Evolutionary conservation across 2,329 filamentous ascomycete genomes (phyloP).

Genomic region (Fusarium armeniacum): DNA sequence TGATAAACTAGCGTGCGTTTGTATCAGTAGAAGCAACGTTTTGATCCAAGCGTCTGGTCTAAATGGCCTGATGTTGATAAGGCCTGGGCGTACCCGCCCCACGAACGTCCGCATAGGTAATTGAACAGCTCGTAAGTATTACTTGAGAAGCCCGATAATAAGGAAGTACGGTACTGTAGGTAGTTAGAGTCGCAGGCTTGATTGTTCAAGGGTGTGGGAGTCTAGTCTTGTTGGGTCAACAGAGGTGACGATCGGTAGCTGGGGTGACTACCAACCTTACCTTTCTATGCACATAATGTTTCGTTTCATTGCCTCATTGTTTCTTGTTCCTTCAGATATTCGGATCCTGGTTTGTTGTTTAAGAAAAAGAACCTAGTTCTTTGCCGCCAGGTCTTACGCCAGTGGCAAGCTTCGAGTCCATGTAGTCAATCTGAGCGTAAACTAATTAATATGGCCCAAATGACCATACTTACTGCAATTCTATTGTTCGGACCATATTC

Average conservation of each 20-base stretch:
- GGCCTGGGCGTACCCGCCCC: slow-evolving; percentile 32
- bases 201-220: slow-evolving; percentile 31
- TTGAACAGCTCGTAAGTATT: slow-evolving; percentile 27
- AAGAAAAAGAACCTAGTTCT: slow-evolving; percentile 17
- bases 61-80: slow-evolving; percentile 45
- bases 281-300: slow-evolving; percentile 40
- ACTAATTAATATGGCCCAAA: not conserved
- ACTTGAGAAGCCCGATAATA: slow-evolving; percentile 10
- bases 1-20: slow-evolving; percentile 34
- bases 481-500: slow-evolving; percentile 6
- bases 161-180: slow-evolving; percentile 3
- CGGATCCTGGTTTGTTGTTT: slow-evolving; percentile 20
- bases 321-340: slow-evolving; percentile 40
- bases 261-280: slow-evolving; percentile 33
- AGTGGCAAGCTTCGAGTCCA: slow-evolving; percentile 7
- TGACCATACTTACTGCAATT: not conserved
- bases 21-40: slow-evolving; percentile 44
- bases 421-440: not conserved
- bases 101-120: slow-evolving; percentile 19
- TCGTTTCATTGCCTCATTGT: slow-evolving; percentile 50
- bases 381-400: slow-evolving; percentile 8
- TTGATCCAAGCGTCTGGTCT: slow-evolving; percentile 31
- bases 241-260: slow-evolving; percentile 43
- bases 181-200: slow-evolving; percentile 27
- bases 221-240: slow-evolving; percentile 35